Evolutionary conservation across 2,329 filamentous ascomycete genomes (phyloP).

Genomic region (Sordariomycetes sp.): DNA sequence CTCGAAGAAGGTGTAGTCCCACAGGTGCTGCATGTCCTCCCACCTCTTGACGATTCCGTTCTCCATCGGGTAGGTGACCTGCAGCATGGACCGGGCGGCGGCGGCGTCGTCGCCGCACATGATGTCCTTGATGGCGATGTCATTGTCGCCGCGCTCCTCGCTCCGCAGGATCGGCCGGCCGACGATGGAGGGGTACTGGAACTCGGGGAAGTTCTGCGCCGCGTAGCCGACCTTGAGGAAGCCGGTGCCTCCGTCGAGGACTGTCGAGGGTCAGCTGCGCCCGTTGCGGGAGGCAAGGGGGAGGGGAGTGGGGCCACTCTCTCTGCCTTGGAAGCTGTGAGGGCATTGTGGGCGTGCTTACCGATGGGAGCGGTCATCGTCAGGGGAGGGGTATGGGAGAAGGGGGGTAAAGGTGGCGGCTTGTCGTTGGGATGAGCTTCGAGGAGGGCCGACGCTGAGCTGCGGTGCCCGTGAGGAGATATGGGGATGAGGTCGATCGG

Average conservation of each 20-base stretch:
- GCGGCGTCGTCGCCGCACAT: constrained; percentile 99
- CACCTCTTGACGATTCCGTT: constrained; percentile 99
- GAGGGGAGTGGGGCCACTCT: constrained; percentile 5
- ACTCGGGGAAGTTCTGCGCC: constrained; percentile 98
- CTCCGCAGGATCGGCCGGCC: constrained; percentile 94
- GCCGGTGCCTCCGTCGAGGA: constrained; percentile 98
- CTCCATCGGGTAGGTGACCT: constrained; percentile 99
- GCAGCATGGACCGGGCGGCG: constrained; percentile 89
- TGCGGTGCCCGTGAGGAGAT: background rate
- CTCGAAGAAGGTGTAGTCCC: constrained; percentile 97
- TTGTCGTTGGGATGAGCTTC: background rate
- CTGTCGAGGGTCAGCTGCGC: constrained; percentile 32
- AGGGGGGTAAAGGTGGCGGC: background rate
- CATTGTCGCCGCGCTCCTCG: constrained; percentile 62
- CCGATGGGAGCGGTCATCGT: constrained; percentile 4
- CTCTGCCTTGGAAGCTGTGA: background rate
- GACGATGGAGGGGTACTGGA: constrained; percentile 97
- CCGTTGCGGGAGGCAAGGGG: constrained; percentile 8
- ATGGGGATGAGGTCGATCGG: background rate
- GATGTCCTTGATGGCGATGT: constrained; percentile 82
- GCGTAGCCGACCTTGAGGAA: constrained; percentile 99
- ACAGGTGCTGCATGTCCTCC: constrained; percentile 99
- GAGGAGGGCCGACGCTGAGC: background rate
- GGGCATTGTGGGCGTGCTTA: background rate
- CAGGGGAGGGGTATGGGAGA: background rate